Conservation (phyloP, 352 stramenopile genomes). For the Globisporangium parvum region DNA sequence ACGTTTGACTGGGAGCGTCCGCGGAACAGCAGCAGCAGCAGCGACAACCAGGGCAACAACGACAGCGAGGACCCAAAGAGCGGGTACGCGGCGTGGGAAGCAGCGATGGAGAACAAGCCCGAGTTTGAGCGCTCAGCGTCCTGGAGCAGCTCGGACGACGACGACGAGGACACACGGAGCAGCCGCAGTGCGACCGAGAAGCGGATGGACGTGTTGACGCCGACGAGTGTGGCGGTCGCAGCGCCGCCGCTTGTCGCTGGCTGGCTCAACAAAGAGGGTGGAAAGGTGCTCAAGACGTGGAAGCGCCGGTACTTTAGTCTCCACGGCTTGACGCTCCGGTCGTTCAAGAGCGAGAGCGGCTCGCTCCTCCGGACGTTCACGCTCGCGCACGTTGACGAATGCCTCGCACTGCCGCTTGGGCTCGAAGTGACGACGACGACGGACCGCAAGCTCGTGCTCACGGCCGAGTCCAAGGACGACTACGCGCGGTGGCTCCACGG, state of each 20-base stretch:
- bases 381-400: slow-evolving; percentile 29
- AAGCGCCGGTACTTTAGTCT: slow-evolving; percentile 75
- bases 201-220: neutral
- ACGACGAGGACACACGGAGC: slow-evolving; percentile 1
- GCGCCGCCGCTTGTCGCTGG: slow-evolving; percentile 27
- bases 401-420: slow-evolving; percentile 29
- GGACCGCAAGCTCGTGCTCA: slow-evolving; percentile 47
- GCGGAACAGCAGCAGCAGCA: neutral
- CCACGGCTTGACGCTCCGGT: slow-evolving; percentile 59
- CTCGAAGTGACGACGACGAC: slow-evolving; percentile 37
- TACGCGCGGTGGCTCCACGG: slow-evolving; percentile 48
- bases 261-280: slow-evolving; percentile 69
- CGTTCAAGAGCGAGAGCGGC: slow-evolving; percentile 67
- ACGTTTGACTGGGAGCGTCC: too few species aligned
- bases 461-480: slow-evolving; percentile 57
- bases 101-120: slow-evolving; percentile 45
- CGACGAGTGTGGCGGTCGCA: neutral
- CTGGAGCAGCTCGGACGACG: slow-evolving; percentile 25
- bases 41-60: slow-evolving; percentile 27
- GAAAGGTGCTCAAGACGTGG: slow-evolving; percentile 52
- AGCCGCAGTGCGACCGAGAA: neutral
- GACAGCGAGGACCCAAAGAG: slow-evolving; percentile 24
- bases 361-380: slow-evolving; percentile 41
- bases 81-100: slow-evolving; percentile 41
- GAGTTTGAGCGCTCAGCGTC: slow-evolving; percentile 24